These are phyloP conservation scores for Quercus parvula DNA, from an alignment of 306 rosid genomes.

Conservation along the genomic window DNA sequence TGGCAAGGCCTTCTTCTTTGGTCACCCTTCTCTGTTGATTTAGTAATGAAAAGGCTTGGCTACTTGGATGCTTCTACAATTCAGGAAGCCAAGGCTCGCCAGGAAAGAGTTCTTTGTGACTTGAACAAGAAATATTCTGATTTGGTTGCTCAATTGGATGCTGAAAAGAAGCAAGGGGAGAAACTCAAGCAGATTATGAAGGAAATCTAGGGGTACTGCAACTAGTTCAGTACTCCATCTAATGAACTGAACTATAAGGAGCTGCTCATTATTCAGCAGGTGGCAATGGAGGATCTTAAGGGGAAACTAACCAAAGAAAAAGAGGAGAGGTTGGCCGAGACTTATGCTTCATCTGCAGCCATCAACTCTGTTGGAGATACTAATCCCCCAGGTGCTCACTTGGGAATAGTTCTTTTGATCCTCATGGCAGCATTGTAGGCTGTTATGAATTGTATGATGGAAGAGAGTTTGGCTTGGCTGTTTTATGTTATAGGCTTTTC, in stretches of 20 bases:
- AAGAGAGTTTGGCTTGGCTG: not conserved
- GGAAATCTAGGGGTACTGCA: not conserved
- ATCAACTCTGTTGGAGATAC: not conserved
- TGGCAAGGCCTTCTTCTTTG: not conserved
- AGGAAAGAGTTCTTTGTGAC: not conserved
- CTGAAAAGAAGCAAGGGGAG: not conserved
- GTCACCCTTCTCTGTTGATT: not conserved
- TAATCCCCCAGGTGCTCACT: not conserved
- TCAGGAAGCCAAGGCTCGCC: not conserved
- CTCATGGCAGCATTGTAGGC: not conserved
- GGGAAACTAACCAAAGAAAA: not conserved
- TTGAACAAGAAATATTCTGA: not conserved
- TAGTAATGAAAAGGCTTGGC: not conserved
- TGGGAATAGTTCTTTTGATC: not conserved
- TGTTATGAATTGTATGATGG: not conserved
- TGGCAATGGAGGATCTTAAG: not conserved
- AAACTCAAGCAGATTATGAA: not conserved
- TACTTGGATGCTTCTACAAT: not conserved
- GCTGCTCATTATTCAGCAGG: not conserved
- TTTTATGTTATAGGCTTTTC: not conserved
- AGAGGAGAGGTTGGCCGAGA: not conserved
- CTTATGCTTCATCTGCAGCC: not conserved
- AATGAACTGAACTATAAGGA: not conserved
- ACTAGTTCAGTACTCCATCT: not conserved
- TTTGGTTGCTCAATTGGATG: not conserved